Base-by-base conservation (phyloP, 371 early-diverging fungal species). In the Mortierella sp. region DNA sequence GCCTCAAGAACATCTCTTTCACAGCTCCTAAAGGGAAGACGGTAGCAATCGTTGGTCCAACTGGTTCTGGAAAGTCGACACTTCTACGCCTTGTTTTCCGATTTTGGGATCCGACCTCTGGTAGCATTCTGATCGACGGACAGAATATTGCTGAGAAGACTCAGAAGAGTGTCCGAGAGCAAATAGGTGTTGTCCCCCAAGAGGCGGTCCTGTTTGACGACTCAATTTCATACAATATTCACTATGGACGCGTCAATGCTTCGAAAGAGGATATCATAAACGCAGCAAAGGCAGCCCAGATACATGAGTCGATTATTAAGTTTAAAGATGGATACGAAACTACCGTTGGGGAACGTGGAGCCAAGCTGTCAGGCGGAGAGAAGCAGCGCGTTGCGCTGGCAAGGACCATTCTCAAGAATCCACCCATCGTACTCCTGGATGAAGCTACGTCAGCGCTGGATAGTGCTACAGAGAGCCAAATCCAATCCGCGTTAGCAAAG, bases 331-430 rank as follows among this genome's bases (percentile, higher is more conserved):
- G 93, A 24, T 99, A 99, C 84, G 89, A 97, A 0, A 96, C 99
- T 2, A 90, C 88, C 11, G 97, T 98, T 0, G 99, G 99, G 24
- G 95, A 97, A 78, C 90, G 97, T 45, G 99, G 99, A 20, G 80
- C 94, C 73, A 92, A 94, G 68, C 86, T 99, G 10, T 92, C 90
- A 47, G 93, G 94, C 26, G 99, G 99, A n/a, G 98, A 99, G 85
- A 97, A 96, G 84, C 99, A 99, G 86, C 88, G 97, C n/a, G 89
- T 98, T 14, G 93, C 95, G 10, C 91, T 97, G 67, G 94, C 96
- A 22, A 87, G 97, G 32, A 94, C 96, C 20, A 79, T 96, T 14
- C 84, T 95, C 61, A 93, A 93, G 77, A 88, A 96, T 52, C 94
- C 96, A 28, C 87, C 88, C 12, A 92, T 95, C 35, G 85, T 96